Evolutionary conservation across 331 rosid genomes (phyloP).

Genomic region (Prunus yedoensis): DNA sequence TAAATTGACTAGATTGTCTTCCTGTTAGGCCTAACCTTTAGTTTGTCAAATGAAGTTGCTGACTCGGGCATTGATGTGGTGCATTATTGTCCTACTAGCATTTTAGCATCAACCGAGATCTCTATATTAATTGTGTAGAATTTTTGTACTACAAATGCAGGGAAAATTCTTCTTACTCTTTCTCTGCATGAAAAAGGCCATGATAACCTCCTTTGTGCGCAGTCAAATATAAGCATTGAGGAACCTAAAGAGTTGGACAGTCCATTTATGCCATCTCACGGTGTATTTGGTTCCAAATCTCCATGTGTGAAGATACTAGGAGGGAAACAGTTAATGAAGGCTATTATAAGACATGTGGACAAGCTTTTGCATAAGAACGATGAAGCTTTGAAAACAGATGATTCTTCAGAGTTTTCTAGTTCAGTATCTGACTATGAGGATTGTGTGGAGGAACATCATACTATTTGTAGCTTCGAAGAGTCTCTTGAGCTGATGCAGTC

Average conservation of each 20-base stretch:
- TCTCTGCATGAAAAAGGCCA: conserved; percentile 57
- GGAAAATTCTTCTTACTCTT: conserved; percentile 70
- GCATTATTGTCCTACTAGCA: not conserved
- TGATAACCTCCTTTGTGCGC: conserved; percentile 25
- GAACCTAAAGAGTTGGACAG: conserved; percentile 34
- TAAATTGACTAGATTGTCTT: not conserved
- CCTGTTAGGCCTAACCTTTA: not conserved
- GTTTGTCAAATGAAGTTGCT: not conserved
- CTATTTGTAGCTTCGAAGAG: conserved; percentile 58
- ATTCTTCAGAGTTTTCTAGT: conserved; percentile 53
- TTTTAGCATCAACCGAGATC: not conserved
- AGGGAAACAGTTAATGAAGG: conserved; percentile 55
- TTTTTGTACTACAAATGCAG: conserved; percentile 44
- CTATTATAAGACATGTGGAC: conserved; percentile 42
- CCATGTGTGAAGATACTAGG: conserved; percentile 35
- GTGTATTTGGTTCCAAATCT: conserved; percentile 23
- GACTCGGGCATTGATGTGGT: not conserved
- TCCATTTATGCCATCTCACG: conserved; percentile 27
- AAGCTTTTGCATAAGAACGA: conserved; percentile 66
- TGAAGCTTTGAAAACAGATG: conserved; percentile 36
- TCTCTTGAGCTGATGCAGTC: conserved; percentile 54
- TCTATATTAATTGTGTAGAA: not conserved
- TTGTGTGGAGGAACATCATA: conserved; percentile 32
- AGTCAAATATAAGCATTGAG: conserved; percentile 29
- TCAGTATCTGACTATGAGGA: conserved; percentile 58